Evolutionary conservation across 2,329 filamentous ascomycete genomes (phyloP), one percentile per base, ranked within the genome.

Genomic region (Penicillium sp.): DNA sequence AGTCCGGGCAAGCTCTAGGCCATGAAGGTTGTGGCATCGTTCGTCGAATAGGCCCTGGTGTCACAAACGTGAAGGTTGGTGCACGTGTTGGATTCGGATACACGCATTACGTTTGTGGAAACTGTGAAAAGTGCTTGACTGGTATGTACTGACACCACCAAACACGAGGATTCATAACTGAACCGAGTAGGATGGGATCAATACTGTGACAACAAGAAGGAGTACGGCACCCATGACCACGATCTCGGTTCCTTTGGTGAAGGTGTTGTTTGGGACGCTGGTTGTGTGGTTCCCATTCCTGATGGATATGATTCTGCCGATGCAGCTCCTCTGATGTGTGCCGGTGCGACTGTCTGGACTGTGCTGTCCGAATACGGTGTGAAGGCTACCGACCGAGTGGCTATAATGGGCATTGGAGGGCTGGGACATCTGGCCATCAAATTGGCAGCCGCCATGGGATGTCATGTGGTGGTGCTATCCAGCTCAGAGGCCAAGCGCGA

Each of bases 351-450:
- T 1, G 70, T 74, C 19, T 75, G 67, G 69, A 81, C 80, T 1
- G 87, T 88, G 0, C 73, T 92, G 9, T 81, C 81, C 34, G 78
- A 85, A 26, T 84, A 71, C 45, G 64, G 62, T 54, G 84, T 89
- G 5, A 84, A 84, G 1, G 83, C 86, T 0, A 88, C 86, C 1
- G 88, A 88, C 69, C 79, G 74, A 7, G 86, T 92, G 1, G 88
- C 82, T 0, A 82, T 91, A 43, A 77, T 89, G 14, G 87, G 88
- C 2, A 75, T 91, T 7, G 88, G 88, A 18, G 88, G 88, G 0
- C 75, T 91, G 0, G 87, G 88, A 0, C 87, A 91, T 64, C 84
- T 90, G 57, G 88, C 82, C 0, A 71, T 91, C 23, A 79, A 89
- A 61, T 89, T 82, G 67, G 84, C 87, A 0, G 82, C 81, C 58